Conservation (phyloP, 1,284 basidiomycete genomes). For the Psilocybe mexicana region DNA sequence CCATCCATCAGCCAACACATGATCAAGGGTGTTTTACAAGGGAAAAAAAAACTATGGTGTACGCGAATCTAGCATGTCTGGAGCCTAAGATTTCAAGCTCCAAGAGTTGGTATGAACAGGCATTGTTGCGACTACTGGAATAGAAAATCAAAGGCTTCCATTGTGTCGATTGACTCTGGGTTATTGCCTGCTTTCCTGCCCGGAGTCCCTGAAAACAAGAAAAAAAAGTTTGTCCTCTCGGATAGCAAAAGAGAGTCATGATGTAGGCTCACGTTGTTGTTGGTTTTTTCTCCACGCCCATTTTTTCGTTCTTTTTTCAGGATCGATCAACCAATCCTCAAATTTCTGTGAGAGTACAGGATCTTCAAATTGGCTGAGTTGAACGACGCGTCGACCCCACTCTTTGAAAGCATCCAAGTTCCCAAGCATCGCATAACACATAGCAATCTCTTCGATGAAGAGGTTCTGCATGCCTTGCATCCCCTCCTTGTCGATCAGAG, state of each 20-base stretch:
- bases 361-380: conserved; percentile 29
- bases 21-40: too few relatives aligned
- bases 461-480: conserved; percentile 35
- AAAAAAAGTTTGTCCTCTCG: conserved; percentile 40
- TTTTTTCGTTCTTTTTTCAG: conserved; percentile 21
- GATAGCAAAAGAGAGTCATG: conserved; percentile 34
- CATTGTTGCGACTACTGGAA: too few relatives aligned
- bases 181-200: conserved; percentile 4
- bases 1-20: too few relatives aligned
- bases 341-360: conserved; percentile 25
- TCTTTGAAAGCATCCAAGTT: conserved; percentile 31
- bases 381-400: conserved; percentile 30
- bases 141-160: conserved; percentile 12
- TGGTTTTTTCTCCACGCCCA: conserved; percentile 31
- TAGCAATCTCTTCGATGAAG: conserved; percentile 38
- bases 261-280: conserved; percentile 20
- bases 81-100: too few relatives aligned
- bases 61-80: too few relatives aligned
- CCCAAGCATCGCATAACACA: conserved; percentile 39
- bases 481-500: conserved; percentile 36
- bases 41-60: too few relatives aligned
- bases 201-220: conserved; percentile 40
- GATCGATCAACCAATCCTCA: conserved; percentile 30
- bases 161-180: conserved; percentile 27
- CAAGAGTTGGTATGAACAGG: too few relatives aligned